Conservation (phyloP, 768 basidiomycete species). For the Suillus sp. region DNA sequence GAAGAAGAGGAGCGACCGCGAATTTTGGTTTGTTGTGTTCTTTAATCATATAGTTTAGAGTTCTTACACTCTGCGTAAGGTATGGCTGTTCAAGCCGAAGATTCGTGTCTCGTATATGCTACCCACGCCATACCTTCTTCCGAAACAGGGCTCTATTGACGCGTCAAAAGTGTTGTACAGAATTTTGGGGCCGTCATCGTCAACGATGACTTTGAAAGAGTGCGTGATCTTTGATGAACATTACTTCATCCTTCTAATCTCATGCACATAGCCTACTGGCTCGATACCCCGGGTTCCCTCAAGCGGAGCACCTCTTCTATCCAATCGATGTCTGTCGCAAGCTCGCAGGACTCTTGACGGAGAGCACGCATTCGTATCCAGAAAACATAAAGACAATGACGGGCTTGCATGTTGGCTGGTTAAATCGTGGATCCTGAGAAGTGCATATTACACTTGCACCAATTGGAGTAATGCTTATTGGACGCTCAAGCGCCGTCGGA, state of each 20-base stretch:
- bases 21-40: slow-evolving; percentile 61
- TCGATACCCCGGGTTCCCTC: slow-evolving; percentile 80
- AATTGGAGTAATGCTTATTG: neutral
- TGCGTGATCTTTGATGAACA: slow-evolving; percentile 30
- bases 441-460: neutral
- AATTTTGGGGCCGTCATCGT: slow-evolving; percentile 63
- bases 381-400: slow-evolving; percentile 77
- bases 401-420: slow-evolving; percentile 81
- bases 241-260: neutral
- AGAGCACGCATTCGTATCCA: slow-evolving; percentile 79
- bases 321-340: slow-evolving; percentile 76
- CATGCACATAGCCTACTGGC: slow-evolving; percentile 50
- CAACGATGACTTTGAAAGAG: slow-evolving; percentile 55
- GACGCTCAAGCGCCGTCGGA: neutral
- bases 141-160: slow-evolving; percentile 60
- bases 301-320: slow-evolving; percentile 87
- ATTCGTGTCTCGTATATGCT: slow-evolving; percentile 77
- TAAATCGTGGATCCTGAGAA: slow-evolving; percentile 38
- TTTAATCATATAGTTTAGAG: neutral
- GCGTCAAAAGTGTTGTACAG: slow-evolving; percentile 89
- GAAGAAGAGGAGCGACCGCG: slow-evolving; percentile 82
- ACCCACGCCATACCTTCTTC: slow-evolving; percentile 53
- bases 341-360: slow-evolving; percentile 67
- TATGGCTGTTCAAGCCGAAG: slow-evolving; percentile 95
- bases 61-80: slow-evolving; percentile 41